Base-by-base conservation (phyloP, 1,284 basidiomycete species). In the Cryptococcus sp. region DNA sequence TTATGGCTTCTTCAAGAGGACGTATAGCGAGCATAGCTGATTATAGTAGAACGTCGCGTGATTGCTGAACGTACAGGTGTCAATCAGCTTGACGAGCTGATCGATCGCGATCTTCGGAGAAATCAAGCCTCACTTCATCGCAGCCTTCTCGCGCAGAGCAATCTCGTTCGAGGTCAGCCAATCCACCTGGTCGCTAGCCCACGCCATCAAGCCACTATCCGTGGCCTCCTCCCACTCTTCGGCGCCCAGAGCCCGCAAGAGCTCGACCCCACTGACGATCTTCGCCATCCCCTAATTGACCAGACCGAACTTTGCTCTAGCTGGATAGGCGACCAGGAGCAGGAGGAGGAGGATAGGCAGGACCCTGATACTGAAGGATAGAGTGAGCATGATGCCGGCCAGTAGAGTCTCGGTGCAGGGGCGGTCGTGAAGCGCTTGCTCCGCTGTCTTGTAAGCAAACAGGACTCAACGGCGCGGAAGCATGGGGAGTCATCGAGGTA, bases 41-140 rank as follows among this genome's bases (percentile, higher is more conserved):
- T 68, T 68, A 51, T 59, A 67, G 60, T 70, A 73, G 64, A 69
- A 75, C 5, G 69, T 62, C 16, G 64, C 70, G 59, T 74, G 71
- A 57, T 74, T 74, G 64, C 65, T 68, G 54, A 25, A 25, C 25
- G 25, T 25, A 25, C 40, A 35, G 38, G 41, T 25, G 25, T 25
- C 25, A 6, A 6, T 8, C n/a, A n/a, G 39, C 16, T 27, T 39
- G 19, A 47, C n/a, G 27, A 48, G 13, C 19, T 41, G 10, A 50
- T 7, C 40, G 41, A 53, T 11, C 15, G 17, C 19, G 22, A 17
- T 15, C 35, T 0, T 1, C 31, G 19, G 49, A 45, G 10, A 15
- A 41, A 20, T 39, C 19, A 17, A 20, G 17, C 57, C 64, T 56
- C 48, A 65, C 66, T 70, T 74, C 3, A 54, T 41, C 5, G 66